phyloP scores from a whole-genome alignment of 1,139 yeast genomes.

The Scheffersomyces cryptocercus region DNA sequence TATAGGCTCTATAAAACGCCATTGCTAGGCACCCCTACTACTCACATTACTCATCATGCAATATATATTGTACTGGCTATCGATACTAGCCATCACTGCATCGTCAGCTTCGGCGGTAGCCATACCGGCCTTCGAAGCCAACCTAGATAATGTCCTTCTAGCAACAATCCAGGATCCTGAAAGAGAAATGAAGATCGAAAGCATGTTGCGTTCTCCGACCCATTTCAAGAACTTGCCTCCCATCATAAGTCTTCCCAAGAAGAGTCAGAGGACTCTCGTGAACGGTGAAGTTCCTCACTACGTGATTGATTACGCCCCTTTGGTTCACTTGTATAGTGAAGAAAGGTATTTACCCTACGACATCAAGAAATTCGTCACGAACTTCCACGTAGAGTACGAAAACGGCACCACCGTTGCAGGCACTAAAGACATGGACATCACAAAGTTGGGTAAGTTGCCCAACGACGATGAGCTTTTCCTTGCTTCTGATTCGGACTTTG shows the following conservation, averaged over 20 bases:
- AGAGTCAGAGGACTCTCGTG: conserved; percentile 32
- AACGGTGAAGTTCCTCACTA: conserved; percentile 74
- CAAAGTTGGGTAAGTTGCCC: conserved; percentile 39
- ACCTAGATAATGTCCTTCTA: conserved; percentile 8
- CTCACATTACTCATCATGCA: conserved; percentile 1
- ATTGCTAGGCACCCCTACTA: background rate
- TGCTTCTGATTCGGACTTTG: conserved; percentile 72
- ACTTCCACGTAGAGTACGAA: conserved; percentile 52
- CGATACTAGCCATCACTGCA: conserved; percentile 1
- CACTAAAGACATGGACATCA: conserved; percentile 37
- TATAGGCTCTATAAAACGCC: background rate
- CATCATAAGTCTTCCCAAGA: conserved; percentile 31
- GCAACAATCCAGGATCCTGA: conserved; percentile 4
- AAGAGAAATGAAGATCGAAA: conserved; percentile 20
- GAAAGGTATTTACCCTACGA: conserved; percentile 87
- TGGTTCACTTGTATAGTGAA: conserved; percentile 85
- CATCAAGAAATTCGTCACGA: conserved; percentile 63
- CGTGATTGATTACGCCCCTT: conserved; percentile 72
- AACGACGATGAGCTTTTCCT: conserved; percentile 37
- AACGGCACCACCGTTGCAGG: conserved; percentile 51
- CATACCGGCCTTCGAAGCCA: conserved; percentile 1
- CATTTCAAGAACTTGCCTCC: conserved; percentile 39
- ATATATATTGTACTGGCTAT: conserved; percentile 3
- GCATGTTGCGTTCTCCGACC: conserved; percentile 26
- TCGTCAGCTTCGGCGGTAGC: background rate